A percentile compares a stretch with the other conserved stretches of the same genome.
Evolutionary conservation across 1,284 basidiomycete genomes (phyloP).

Genomic region (Chalciporus piperatoides): DNA sequence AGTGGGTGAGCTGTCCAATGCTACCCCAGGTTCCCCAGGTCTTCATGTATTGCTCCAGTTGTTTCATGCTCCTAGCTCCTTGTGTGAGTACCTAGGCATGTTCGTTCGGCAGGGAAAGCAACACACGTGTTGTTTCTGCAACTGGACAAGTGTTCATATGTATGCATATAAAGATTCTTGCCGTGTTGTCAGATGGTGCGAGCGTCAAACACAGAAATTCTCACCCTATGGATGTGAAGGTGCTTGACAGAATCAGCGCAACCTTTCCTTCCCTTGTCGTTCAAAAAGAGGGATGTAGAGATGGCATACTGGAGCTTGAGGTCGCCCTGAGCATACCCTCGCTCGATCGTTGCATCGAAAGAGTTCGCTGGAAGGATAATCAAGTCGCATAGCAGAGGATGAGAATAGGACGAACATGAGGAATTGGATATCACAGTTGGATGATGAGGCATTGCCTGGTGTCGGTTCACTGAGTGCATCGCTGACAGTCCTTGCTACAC

Average conservation of each 20-base stretch:
- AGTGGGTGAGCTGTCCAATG: slow-evolving; percentile 20
- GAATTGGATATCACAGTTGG: neutral
- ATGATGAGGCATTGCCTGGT: neutral
- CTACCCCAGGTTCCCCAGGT: slow-evolving; percentile 18
- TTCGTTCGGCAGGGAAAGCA: neutral
- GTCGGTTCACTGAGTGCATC: too few relatives aligned
- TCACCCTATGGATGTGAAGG: slow-evolving; percentile 26
- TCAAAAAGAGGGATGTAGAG: slow-evolving; percentile 1
- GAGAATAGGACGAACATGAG: slow-evolving; percentile 12
- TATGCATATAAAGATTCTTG: slow-evolving; percentile 27
- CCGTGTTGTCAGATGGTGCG: slow-evolving; percentile 7
- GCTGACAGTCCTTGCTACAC: too few relatives aligned
- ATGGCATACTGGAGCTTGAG: neutral
- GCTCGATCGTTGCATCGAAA: slow-evolving; percentile 11
- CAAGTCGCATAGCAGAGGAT: neutral
- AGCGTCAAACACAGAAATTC: neutral
- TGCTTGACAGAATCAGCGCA: slow-evolving; percentile 12
- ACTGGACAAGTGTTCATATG: slow-evolving; percentile 25
- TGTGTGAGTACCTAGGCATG: neutral
- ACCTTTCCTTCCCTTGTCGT: neutral
- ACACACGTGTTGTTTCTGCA: slow-evolving; percentile 6
- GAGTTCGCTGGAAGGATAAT: slow-evolving; percentile 9
- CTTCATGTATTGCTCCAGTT: slow-evolving; percentile 7
- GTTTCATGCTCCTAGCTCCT: slow-evolving; percentile 7
- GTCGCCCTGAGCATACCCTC: neutral